These are phyloP conservation scores for Lanmaoa rubissima DNA, from an alignment of 768 basidiomycete genomes.

Conservation along the genomic window DNA sequence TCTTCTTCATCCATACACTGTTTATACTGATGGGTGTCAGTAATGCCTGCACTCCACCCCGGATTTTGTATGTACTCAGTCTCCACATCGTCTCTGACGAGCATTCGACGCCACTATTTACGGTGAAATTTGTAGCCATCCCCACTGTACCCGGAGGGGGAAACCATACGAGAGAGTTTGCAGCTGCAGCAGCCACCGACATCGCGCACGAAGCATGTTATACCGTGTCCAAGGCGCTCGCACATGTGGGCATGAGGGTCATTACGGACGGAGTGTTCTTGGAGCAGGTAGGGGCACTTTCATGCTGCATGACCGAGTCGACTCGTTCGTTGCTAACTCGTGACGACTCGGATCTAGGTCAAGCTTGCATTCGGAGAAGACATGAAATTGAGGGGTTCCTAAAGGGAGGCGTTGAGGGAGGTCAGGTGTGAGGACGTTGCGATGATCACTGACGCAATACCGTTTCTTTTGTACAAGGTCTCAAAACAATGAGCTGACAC, in stretches of 20 bases:
- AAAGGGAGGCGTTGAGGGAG: background rate
- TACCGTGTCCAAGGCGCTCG: conserved; percentile 67
- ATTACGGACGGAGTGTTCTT: conserved; percentile 68
- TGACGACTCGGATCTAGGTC: conserved; percentile 35
- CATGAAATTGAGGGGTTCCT: conserved; percentile 20
- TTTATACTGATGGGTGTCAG: conserved; percentile 28
- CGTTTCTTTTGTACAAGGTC: background rate
- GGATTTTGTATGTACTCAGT: conserved; percentile 44
- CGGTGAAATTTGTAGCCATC: conserved; percentile 50
- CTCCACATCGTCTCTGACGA: background rate
- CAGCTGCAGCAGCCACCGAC: conserved; percentile 56
- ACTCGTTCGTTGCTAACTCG: background rate
- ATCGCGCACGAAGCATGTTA: conserved; percentile 66
- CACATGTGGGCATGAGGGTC: conserved; percentile 65
- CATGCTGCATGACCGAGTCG: background rate
- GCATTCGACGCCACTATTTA: background rate
- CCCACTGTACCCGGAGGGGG: conserved; percentile 71
- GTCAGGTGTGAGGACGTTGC: background rate
- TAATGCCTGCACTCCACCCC: conserved; percentile 70
- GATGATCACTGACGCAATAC: background rate
- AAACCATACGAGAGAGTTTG: conserved; percentile 73
- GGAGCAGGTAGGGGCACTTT: conserved; percentile 41
- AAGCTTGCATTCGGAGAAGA: conserved; percentile 50
- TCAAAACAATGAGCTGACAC: no score
- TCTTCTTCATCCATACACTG: background rate